Base-by-base conservation (phyloP, 331 rosid species). In the Spiraea crenata region DNA sequence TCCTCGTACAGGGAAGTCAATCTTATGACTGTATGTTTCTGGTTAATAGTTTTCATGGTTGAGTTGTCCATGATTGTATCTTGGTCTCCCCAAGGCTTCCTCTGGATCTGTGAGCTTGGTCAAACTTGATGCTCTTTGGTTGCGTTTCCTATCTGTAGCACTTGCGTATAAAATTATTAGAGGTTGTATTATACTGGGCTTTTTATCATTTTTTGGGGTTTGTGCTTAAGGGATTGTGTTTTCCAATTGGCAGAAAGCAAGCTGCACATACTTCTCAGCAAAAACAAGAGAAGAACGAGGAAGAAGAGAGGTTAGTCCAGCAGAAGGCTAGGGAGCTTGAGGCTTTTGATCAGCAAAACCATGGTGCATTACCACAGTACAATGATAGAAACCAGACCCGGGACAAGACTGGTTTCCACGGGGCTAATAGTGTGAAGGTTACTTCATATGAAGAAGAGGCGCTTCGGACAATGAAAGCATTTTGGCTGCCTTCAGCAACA, bases 271-370 rank as follows among this genome's bases (percentile, higher is more conserved):
- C 79, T 82, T 77, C 87, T 63, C 96, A 95, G 83, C 90, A 87
- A 78, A 91, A 85, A 82, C 96, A 91, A 80, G 97, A 89, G 64
- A 95, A 86, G 71, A 91, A 91, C 50, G 92, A 87, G 71, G 95
- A 88, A 45, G 92, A 95, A 73, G 99, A 95, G 82, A 86, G 57
- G 80, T 54, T 91, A 69, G 60, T 68, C 84, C 80, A 77, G 73
- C 91, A 95, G 81, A 95, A 88, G 82, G 96, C 95, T 65, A 88
- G 93, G 76, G 97, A 89, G 76, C 95, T 91, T 38, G 97, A 89
- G 79, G 97, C 92, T 54, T 95, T 95, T 84, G 99, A 95, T 82
- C 97, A 91, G 78, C 97, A 95, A 86, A 95, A 95, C 78, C 99
- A 95, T 50, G 96, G 99, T 46, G 97, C 97, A 34, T 79, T 91